phyloP scores from a whole-genome alignment of 306 rosid genomes.

The Nissolia schottii region DNA sequence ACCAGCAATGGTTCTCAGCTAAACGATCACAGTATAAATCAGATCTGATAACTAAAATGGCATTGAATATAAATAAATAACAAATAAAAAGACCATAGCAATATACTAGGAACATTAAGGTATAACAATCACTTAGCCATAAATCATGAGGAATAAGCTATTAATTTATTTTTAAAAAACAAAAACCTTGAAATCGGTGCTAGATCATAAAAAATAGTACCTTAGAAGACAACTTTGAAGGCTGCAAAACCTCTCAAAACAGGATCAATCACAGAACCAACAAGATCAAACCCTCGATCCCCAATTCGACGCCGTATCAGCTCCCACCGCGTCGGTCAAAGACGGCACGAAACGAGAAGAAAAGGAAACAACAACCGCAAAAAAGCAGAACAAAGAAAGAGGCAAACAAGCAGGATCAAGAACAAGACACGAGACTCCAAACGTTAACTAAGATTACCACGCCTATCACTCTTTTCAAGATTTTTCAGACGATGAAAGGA shows the following conservation, averaged over 20 bases:
- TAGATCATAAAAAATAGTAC: constrained; percentile 16
- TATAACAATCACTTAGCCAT: not conserved
- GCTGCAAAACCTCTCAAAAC: not conserved
- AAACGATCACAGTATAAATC: not conserved
- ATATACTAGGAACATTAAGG: not conserved
- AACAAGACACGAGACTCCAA: not conserved
- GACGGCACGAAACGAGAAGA: constrained; percentile 20
- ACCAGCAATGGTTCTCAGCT: not conserved
- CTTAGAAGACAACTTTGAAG: constrained; percentile 11
- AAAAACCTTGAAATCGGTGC: not conserved
- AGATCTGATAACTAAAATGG: constrained; percentile 12
- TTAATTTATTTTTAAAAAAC: not conserved
- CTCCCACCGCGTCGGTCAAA: not conserved
- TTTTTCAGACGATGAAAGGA: constrained; percentile 76
- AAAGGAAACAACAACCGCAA: not conserved
- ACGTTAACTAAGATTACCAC: constrained; percentile 88
- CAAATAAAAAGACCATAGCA: not conserved
- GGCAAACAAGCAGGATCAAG: not conserved
- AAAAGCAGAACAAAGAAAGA: not conserved
- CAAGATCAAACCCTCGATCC: not conserved
- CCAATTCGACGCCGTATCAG: not conserved
- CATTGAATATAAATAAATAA: not conserved
- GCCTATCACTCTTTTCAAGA: constrained; percentile 72
- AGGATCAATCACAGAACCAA: constrained; percentile 8
- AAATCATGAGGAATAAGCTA: not conserved